Evolutionary conservation across 2,329 filamentous ascomycete species (phyloP).

Genomic region (Verruconis gallopava): DNA sequence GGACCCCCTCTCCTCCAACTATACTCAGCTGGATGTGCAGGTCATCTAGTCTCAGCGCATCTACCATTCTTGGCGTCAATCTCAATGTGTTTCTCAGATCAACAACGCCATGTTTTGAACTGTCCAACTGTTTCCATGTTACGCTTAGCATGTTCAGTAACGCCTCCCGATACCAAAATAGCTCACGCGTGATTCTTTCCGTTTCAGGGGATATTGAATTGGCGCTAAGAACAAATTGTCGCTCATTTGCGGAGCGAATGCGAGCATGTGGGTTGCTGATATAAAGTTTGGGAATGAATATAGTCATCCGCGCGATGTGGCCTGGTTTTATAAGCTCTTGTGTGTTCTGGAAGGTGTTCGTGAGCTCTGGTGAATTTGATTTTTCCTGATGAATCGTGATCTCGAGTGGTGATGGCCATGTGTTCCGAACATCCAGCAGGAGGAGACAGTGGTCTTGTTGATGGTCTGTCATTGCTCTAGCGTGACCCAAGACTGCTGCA

Average conservation of each 20-base stretch:
- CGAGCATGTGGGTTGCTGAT: constrained; percentile 63
- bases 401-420: constrained; percentile 70
- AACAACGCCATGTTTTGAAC: constrained; percentile 44
- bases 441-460: constrained; percentile 58
- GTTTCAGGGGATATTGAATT: constrained; percentile 66
- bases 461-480: neutral
- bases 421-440: constrained; percentile 73
- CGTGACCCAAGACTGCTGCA: neutral
- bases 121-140: constrained; percentile 53
- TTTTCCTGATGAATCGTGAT: constrained; percentile 42
- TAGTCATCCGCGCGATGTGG: constrained; percentile 57
- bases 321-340: constrained; percentile 37
- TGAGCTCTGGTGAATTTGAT: constrained; percentile 13
- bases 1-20: neutral
- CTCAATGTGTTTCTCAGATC: constrained; percentile 60
- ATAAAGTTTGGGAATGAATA: constrained; percentile 64
- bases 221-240: constrained; percentile 84
- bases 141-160: constrained; percentile 60
- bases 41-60: constrained; percentile 70
- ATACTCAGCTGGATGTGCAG: constrained; percentile 28
- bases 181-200: constrained; percentile 65
- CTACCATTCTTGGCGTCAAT: constrained; percentile 65
- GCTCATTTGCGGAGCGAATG: constrained; percentile 67
- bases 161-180: constrained; percentile 83
- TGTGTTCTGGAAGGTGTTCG: constrained; percentile 13